These are phyloP conservation scores for Backusella australiensis DNA, from an alignment of 192 early-diverging fungal species.

Conservation along the genomic window DNA sequence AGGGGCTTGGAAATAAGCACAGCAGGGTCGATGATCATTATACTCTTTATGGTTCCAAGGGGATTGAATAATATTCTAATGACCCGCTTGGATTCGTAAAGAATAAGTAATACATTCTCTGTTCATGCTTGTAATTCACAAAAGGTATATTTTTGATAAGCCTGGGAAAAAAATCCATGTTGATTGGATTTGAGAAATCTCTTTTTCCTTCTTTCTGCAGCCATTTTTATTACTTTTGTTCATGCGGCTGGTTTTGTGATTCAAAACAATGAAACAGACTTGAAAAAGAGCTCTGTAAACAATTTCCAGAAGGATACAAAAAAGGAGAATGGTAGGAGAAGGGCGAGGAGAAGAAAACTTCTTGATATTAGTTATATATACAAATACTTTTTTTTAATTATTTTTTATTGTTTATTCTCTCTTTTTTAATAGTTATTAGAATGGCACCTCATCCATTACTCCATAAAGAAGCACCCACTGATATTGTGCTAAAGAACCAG, in stretches of 20 bases:
- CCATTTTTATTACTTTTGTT: not conserved
- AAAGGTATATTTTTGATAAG: not conserved
- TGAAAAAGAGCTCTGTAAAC: not conserved
- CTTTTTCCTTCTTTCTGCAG: not conserved
- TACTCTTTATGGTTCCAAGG: no score
- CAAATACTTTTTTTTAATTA: not conserved
- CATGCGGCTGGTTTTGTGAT: not conserved
- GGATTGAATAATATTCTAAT: no score
- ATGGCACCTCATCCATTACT: constrained; percentile 29
- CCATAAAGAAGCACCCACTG: constrained; percentile 29
- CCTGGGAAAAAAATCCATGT: not conserved
- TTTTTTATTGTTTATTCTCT: not conserved
- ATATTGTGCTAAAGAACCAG: constrained; percentile 34
- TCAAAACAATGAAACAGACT: not conserved
- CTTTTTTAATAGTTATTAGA: not conserved
- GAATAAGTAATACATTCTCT: no score
- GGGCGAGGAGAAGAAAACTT: not conserved
- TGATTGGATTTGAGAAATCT: not conserved
- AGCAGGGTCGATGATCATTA: not conserved
- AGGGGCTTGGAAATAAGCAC: not conserved
- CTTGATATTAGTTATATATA: not conserved
- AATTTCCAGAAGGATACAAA: not conserved
- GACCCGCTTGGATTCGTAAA: no score
- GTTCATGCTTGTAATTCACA: no score
- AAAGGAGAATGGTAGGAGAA: not conserved